These are phyloP conservation scores for Russula dissimulans DNA, from an alignment of 768 basidiomycete species.

Conservation along the genomic window DNA sequence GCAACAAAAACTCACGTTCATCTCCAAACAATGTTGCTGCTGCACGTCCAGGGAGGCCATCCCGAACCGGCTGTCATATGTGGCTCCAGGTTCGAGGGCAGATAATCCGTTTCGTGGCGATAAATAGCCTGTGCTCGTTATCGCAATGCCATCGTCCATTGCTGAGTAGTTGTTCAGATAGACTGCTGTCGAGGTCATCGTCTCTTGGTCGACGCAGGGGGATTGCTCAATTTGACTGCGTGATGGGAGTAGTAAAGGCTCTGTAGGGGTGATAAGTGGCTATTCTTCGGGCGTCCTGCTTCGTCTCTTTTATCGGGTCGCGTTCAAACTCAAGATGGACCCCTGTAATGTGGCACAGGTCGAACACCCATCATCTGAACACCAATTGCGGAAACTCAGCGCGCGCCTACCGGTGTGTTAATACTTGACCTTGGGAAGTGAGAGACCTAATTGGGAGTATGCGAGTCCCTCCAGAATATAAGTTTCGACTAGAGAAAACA, in stretches of 20 bases:
- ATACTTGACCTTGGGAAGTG: neutral
- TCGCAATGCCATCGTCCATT: neutral
- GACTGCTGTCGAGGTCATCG: neutral
- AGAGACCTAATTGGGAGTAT: too few relatives aligned
- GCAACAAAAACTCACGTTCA: neutral
- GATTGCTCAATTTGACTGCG: neutral
- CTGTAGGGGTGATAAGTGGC: neutral
- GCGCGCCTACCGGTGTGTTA: neutral
- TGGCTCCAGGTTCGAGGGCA: neutral
- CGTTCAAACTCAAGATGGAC: neutral
- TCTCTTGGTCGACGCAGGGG: neutral
- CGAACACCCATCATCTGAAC: neutral
- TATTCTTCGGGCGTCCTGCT: neutral
- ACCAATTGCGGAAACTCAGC: neutral
- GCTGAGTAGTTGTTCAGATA: neutral
- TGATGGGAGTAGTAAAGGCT: neutral
- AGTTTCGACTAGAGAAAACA: neutral
- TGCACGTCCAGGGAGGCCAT: neutral
- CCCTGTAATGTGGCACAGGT: conserved; percentile 2
- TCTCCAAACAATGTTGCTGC: neutral
- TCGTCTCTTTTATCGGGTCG: neutral
- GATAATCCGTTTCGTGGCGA: neutral
- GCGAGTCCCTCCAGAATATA: too few relatives aligned
- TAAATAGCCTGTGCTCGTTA: neutral
- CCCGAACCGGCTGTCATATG: neutral